Conservation (phyloP, 148 eudicot genomes). For the Camellia sinensis region DNA sequence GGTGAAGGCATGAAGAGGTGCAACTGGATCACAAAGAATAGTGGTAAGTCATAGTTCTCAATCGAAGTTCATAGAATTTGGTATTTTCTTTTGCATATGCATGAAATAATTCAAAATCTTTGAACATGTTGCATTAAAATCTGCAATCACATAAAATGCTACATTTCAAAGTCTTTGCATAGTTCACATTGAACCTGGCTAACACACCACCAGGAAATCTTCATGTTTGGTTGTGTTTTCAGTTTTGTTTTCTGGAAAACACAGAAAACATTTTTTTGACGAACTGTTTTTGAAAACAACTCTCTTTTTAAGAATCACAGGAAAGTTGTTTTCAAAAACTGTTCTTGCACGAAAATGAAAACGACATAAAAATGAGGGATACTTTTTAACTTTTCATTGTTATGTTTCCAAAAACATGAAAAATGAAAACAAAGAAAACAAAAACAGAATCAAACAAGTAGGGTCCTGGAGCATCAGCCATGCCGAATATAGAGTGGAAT, state of each 20-base stretch:
- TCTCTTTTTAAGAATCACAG: too few relatives aligned
- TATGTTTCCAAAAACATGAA: too few relatives aligned
- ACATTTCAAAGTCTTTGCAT: background rate
- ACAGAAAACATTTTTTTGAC: too few relatives aligned
- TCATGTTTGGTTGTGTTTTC: background rate
- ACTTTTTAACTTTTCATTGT: too few relatives aligned
- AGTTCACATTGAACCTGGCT: background rate
- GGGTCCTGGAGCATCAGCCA: background rate
- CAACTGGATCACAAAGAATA: constrained; percentile 84
- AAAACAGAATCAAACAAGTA: background rate
- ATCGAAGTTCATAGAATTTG: background rate
- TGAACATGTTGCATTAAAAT: background rate
- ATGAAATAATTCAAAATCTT: background rate
- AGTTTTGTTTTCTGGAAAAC: too few relatives aligned
- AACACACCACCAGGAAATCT: background rate
- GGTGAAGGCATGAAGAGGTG: constrained; percentile 61
- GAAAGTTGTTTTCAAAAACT: too few relatives aligned
- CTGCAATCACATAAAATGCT: background rate
- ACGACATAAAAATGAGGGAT: too few relatives aligned
- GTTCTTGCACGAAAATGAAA: too few relatives aligned
- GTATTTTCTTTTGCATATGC: background rate
- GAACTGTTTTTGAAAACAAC: too few relatives aligned
- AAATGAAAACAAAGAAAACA: background rate
- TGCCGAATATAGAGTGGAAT: background rate
- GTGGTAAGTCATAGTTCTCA: constrained; percentile 47